phyloP scores from a whole-genome alignment of 2,329 filamentous ascomycete species.

The Ascochyta clinopodiicola region DNA sequence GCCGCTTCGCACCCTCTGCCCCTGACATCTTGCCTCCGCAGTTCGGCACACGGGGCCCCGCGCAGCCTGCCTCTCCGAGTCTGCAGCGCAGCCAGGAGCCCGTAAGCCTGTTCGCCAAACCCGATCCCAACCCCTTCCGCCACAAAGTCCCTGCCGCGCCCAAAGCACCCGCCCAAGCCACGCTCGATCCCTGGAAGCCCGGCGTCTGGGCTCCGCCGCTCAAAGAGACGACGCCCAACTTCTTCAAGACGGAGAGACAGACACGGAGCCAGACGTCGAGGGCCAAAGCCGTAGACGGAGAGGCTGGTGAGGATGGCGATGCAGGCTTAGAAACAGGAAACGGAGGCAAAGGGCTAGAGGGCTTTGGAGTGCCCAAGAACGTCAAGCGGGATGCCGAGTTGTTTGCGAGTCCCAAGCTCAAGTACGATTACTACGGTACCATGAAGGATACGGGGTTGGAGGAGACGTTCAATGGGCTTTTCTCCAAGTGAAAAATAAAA shows the following conservation, averaged over 20 bases:
- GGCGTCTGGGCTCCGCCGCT: conserved; percentile 56
- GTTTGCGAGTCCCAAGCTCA: conserved; percentile 42
- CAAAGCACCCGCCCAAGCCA: conserved; percentile 66
- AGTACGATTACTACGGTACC: conserved; percentile 42
- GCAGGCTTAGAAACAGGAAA: conserved; percentile 5
- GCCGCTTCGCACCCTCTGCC: conserved; percentile 47
- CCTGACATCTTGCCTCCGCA: conserved; percentile 32
- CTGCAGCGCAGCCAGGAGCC: conserved; percentile 1
- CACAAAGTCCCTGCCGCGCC: conserved; percentile 74
- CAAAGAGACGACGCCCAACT: conserved; percentile 58
- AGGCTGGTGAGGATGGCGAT: background rate
- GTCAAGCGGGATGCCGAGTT: conserved; percentile 39
- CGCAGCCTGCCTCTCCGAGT: conserved; percentile 1
- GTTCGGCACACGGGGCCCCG: conserved; percentile 17
- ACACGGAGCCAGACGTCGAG: conserved; percentile 15
- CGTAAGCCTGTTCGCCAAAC: conserved; percentile 32
- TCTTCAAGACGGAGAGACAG: conserved; percentile 55
- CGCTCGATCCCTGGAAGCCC: conserved; percentile 66
- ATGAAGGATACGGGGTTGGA: conserved; percentile 43
- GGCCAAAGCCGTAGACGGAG: background rate
- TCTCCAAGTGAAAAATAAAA: conserved; percentile 30
- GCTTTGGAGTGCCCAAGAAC: conserved; percentile 33
- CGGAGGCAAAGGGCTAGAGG: conserved; percentile 24
- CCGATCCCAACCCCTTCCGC: conserved; percentile 66
- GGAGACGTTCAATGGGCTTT: conserved; percentile 41